phyloP scores from a whole-genome alignment of 2,329 filamentous ascomycete species.

The Leptoxyphium fumago region DNA sequence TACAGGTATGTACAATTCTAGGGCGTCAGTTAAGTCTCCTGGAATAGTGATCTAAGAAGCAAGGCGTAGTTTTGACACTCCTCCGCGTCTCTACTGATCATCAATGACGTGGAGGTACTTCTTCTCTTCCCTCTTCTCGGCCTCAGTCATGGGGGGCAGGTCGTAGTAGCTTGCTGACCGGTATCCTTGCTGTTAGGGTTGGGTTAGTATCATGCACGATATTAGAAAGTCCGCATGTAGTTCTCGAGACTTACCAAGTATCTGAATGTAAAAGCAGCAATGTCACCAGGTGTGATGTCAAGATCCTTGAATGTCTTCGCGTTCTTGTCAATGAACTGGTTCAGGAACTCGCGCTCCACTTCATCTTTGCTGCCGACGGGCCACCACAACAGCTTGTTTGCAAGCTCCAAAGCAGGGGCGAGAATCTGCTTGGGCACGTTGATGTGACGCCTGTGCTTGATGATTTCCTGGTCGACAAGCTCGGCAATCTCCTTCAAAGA shows the following conservation, averaged over 20 bases:
- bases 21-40: too few relatives aligned
- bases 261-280: slow-evolving; percentile 77
- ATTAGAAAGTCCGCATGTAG: not conserved
- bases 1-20: not conserved
- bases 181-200: slow-evolving; percentile 59
- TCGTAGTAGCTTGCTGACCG: slow-evolving; percentile 82
- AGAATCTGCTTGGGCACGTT: slow-evolving; percentile 74
- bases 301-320: slow-evolving; percentile 96
- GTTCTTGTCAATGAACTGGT: slow-evolving; percentile 76
- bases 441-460: slow-evolving; percentile 77
- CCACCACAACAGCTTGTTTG: slow-evolving; percentile 87
- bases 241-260: slow-evolving; percentile 56
- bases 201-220: slow-evolving; percentile 18
- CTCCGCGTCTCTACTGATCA: slow-evolving; percentile 46
- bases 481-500: slow-evolving; percentile 73
- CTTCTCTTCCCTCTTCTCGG: slow-evolving; percentile 86
- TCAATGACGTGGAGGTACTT: slow-evolving; percentile 93
- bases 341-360: slow-evolving; percentile 81
- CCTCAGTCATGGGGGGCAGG: slow-evolving; percentile 83
- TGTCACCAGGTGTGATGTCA: slow-evolving; percentile 74
- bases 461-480: slow-evolving; percentile 81
- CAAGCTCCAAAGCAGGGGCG: slow-evolving; percentile 55
- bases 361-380: slow-evolving; percentile 67
- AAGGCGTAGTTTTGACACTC: too few relatives aligned
- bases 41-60: too few relatives aligned